Evolutionary conservation across 768 basidiomycete species (phyloP).

Genomic region (Tricholoma matsutake): DNA sequence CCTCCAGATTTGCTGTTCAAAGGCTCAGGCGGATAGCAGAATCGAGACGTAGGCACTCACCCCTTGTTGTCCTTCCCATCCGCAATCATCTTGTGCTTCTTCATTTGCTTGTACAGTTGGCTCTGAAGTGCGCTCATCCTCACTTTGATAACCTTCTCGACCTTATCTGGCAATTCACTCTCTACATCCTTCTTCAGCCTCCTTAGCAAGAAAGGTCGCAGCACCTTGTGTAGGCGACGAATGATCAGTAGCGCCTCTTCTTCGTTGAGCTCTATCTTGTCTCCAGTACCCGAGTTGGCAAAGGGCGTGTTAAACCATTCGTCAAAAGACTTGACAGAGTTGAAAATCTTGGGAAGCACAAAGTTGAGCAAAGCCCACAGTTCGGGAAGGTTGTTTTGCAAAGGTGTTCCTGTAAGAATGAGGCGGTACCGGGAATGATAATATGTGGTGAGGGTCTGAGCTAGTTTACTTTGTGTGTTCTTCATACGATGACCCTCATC

Average conservation of each 20-base stretch:
- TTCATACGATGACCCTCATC: conserved; percentile 99
- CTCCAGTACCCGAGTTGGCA: conserved; percentile 94
- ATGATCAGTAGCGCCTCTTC: conserved; percentile 98
- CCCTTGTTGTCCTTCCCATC: conserved; percentile 74
- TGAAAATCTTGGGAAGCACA: conserved; percentile 93
- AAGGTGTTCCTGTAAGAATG: conserved; percentile 92
- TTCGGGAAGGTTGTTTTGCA: conserved; percentile 97
- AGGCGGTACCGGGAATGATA: conserved; percentile 92
- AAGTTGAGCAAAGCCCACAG: conserved; percentile 96
- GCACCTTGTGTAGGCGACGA: conserved; percentile 92
- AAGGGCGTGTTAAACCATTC: conserved; percentile 99
- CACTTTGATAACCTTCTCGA: conserved; percentile 96
- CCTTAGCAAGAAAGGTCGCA: conserved; percentile 90
- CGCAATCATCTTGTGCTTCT: conserved; percentile 97
- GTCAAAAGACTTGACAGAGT: conserved; percentile 98
- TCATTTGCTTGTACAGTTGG: conserved; percentile 96
- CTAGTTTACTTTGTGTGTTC: conserved; percentile 87
- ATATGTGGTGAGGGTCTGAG: conserved; percentile 85
- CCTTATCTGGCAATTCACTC: conserved; percentile 92
- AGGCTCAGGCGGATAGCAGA: conserved; percentile 6
- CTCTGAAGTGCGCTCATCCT: conserved; percentile 91
- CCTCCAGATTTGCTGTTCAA: conserved; percentile 60
- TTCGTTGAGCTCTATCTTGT: conserved; percentile 99
- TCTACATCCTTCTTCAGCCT: conserved; percentile 97
- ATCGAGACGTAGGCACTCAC: conserved; percentile 37